phyloP scores from a whole-genome alignment of 2,329 filamentous ascomycete species.

The Epichloe glyceriae region DNA sequence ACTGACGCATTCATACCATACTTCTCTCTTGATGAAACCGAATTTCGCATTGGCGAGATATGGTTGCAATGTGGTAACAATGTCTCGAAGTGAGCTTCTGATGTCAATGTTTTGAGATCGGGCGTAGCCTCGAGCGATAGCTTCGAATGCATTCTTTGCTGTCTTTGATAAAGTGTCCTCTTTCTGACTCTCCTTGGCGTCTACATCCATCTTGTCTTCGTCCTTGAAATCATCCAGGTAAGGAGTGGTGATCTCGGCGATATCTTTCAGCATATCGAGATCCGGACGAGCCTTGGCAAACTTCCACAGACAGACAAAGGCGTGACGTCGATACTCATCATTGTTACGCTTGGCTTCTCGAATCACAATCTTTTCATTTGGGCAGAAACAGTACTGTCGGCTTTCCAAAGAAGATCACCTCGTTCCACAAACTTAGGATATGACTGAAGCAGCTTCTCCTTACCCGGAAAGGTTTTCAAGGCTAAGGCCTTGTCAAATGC shows the following conservation, averaged over 20 bases:
- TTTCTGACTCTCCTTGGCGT: conserved; percentile 35
- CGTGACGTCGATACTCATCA: conserved; percentile 64
- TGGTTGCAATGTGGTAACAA: conserved; percentile 27
- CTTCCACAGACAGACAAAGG: conserved; percentile 57
- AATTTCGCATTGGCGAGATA: conserved; percentile 27
- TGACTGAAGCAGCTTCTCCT: conserved; percentile 70
- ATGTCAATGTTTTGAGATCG: conserved; percentile 24
- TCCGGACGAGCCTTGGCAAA: conserved; percentile 58
- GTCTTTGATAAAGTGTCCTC: conserved; percentile 31
- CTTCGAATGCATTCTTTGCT: conserved; percentile 37
- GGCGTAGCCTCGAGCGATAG: conserved; percentile 36
- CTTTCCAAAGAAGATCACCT: conserved; percentile 43
- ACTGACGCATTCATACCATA: conserved; percentile 37
- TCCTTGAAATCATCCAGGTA: conserved; percentile 45
- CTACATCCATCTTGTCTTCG: conserved; percentile 58
- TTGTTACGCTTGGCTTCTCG: conserved; percentile 91
- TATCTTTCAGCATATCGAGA: conserved; percentile 55
- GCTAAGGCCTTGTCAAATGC: conserved; percentile 67
- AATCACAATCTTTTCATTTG: conserved; percentile 68
- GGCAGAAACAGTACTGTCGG: conserved; percentile 38
- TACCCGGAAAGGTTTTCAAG: conserved; percentile 86
- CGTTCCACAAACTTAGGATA: conserved; percentile 67
- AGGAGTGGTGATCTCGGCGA: conserved; percentile 48
- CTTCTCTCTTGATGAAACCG: conserved; percentile 30
- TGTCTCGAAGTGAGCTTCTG: conserved; percentile 22